Conservation (phyloP, 805 yeast genomes). For the Kazachstania kunashirensis region DNA sequence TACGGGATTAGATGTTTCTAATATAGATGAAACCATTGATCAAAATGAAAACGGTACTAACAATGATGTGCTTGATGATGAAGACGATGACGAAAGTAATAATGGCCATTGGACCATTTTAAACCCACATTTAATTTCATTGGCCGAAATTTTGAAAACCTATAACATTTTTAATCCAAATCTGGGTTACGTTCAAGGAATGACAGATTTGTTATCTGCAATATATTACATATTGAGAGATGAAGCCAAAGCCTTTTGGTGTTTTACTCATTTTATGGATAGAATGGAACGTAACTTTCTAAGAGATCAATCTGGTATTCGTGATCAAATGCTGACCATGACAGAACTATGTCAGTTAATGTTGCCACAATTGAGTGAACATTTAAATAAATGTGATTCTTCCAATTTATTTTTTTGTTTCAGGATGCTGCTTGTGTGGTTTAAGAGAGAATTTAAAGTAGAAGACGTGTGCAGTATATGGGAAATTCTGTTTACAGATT, state of each 20-base stretch:
- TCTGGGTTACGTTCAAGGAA: slow-evolving; percentile 94
- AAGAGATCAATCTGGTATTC: slow-evolving; percentile 89
- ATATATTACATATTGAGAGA: slow-evolving; percentile 57
- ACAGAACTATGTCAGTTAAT: slow-evolving; percentile 82
- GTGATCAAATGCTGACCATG: slow-evolving; percentile 72
- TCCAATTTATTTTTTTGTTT: slow-evolving; percentile 87
- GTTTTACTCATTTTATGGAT: slow-evolving; percentile 80
- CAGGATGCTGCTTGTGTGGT: slow-evolving; percentile 93
- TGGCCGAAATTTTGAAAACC: slow-evolving; percentile 74
- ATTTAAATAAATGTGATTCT: slow-evolving; percentile 79
- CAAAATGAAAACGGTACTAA: slow-evolving; percentile 29
- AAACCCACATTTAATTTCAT: slow-evolving; percentile 62
- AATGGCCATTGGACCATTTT: slow-evolving; percentile 46
- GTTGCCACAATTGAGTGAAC: slow-evolving; percentile 76
- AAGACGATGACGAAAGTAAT: slow-evolving; percentile 7
- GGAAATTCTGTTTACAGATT: slow-evolving; percentile 90
- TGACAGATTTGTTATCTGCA: slow-evolving; percentile 89
- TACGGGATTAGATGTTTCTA: background rate
- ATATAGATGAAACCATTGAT: slow-evolving; percentile 11
- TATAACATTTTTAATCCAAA: slow-evolving; percentile 76
- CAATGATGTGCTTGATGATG: slow-evolving; percentile 32
- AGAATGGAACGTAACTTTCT: slow-evolving; percentile 91
- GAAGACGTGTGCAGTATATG: slow-evolving; percentile 70
- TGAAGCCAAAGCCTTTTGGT: slow-evolving; percentile 79
- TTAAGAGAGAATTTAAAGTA: slow-evolving; percentile 80